phyloP scores from a whole-genome alignment of 2,329 filamentous ascomycete genomes.

The Epichloe uncinata region DNA sequence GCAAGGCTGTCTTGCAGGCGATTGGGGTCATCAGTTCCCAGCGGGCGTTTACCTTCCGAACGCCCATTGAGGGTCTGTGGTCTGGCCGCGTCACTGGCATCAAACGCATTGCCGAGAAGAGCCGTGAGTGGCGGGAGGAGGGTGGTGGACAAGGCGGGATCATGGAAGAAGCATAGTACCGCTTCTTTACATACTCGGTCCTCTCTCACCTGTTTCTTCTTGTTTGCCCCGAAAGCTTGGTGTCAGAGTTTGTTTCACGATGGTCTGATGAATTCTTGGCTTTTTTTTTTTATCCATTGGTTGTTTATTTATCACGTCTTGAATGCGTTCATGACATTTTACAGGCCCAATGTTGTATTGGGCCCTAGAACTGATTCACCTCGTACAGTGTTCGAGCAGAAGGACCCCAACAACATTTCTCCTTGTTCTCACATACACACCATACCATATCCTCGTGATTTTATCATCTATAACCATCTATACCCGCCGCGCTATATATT shows the following conservation, averaged over 20 bases:
- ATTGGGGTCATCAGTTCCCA: constrained; percentile 96
- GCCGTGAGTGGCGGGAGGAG: constrained; percentile 83
- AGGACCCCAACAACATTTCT: not conserved
- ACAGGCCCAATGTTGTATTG: not conserved
- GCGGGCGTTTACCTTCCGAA: constrained; percentile 84
- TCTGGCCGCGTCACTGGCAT: constrained; percentile 71
- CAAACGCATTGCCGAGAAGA: constrained; percentile 67
- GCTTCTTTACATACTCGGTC: not conserved
- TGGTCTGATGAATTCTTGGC: not conserved
- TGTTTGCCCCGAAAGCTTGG: not conserved
- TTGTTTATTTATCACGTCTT: constrained; percentile 1
- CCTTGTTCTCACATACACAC: not conserved
- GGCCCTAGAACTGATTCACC: not conserved
- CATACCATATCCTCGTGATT: not conserved
- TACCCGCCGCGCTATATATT: not conserved
- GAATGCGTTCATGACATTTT: constrained; percentile 6
- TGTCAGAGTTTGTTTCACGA: not conserved
- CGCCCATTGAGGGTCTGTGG: constrained; percentile 81
- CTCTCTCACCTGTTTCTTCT: not conserved
- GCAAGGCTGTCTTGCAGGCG: constrained; percentile 89
- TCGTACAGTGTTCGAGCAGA: not conserved
- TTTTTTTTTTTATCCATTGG: not conserved
- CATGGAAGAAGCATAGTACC: constrained; percentile 41
- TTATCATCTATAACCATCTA: not conserved
- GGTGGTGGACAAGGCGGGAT: constrained; percentile 59